Evolutionary conservation across 106 monocot genomes (phyloP), one percentile per base, ranked within the genome.

Genomic region (Dendrobium nobile): DNA sequence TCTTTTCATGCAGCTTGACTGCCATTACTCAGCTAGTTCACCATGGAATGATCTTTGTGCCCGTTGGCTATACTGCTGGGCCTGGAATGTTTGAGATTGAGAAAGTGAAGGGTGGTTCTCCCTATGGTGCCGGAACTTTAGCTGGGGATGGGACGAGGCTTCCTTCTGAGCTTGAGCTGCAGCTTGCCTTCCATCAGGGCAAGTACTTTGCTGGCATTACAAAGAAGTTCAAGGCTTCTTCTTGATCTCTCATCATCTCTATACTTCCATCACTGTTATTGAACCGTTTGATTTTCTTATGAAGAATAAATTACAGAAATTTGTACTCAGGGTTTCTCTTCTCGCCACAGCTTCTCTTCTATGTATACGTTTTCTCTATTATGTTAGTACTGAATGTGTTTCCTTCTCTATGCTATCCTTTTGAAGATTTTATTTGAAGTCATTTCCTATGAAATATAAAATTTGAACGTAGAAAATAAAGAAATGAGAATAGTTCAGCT

Each of bases 11-110:
- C 88, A 89, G 91, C 75, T 82, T 93, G 89, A 95, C 95, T 9
- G 87, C 95, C 18, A 84, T 93, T 26, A 91, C 95, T 28, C 95
- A 93, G 84, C 83, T 95, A 48, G 82, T 67, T 4, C 93, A 93
- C 80, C 95, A 95, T 70, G 95, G 95, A 22, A 91, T 95, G 91
- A 93, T 95, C 80, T 95, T 88, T 40, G 95, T 95, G 18, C 95
- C 93, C 4, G 75, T 95, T 18, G 95, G 93, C 20, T 95, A 93
- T 86, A 95, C 93, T 1, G 89, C 88, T n/a, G 91, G 95, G 5
- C 91, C 95, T 11, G 89, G 89, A 31, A 95, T 93, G 95, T 95
- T 91, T 59, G 95, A 91, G 75, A 91, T 95, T 87, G 89, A 84
- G 47, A 19, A 86, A 55, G 55, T 93, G 73, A 93, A 87, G 31